phyloP scores from a whole-genome alignment of 768 basidiomycete species.

The Lactarius deliciosus region DNA sequence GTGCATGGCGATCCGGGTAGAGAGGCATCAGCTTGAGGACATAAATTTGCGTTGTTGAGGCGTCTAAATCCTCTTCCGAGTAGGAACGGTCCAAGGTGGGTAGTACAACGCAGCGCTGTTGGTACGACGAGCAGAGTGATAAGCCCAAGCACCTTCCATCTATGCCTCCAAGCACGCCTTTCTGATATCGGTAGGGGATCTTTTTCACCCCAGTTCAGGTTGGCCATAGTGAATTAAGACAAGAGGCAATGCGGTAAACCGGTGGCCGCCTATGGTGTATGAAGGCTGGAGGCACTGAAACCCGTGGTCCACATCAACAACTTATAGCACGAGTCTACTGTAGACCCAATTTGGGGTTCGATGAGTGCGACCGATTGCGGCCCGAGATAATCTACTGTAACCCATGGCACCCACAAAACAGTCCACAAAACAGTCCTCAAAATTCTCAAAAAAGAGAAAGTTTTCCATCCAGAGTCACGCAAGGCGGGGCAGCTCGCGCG shows the following conservation, averaged over 20 bases:
- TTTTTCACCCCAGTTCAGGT: neutral
- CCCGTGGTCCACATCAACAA: too few relatives aligned
- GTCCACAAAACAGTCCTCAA: constrained; percentile 21
- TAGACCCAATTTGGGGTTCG: too few relatives aligned
- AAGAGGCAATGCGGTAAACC: neutral
- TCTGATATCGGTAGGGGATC: neutral
- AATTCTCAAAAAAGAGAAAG: constrained; percentile 62
- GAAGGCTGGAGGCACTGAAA: too few relatives aligned
- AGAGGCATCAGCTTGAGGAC: constrained; percentile 35
- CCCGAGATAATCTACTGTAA: neutral
- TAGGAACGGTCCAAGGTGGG: neutral
- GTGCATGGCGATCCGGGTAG: constrained; percentile 35
- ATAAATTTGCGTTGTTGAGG: neutral
- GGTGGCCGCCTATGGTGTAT: too few relatives aligned
- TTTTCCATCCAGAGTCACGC: constrained; percentile 80
- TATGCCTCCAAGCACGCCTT: neutral
- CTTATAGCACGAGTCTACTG: too few relatives aligned
- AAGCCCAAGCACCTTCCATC: neutral
- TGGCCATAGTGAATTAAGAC: too few relatives aligned
- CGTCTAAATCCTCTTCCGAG: neutral
- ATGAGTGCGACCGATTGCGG: neutral
- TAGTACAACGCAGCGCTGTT: neutral
- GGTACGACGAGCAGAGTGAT: neutral
- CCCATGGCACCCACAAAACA: constrained; percentile 26
- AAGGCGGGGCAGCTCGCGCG: constrained; percentile 78